A percentile compares a stretch with the other conserved stretches of the same genome.
phyloP scores from a whole-genome alignment of 23 red algal species.

The Cyanidiococcus yangmingshanensis region DNA sequence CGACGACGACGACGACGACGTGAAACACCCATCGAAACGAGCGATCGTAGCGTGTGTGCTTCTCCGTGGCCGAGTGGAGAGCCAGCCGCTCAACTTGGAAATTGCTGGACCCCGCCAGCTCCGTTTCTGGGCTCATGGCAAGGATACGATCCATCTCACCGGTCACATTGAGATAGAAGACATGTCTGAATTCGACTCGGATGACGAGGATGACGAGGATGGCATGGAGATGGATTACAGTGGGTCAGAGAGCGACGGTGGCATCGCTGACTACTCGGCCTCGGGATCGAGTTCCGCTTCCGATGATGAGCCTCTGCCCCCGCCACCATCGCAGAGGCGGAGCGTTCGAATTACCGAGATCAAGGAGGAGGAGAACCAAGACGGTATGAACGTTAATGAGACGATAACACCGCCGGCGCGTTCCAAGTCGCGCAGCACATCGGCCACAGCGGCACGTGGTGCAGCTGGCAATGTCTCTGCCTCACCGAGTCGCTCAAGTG shows the following conservation, averaged over 20 bases:
- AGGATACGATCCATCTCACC: not conserved
- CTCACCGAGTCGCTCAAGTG: too few relatives aligned
- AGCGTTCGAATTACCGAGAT: not conserved
- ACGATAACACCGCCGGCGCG: too few relatives aligned
- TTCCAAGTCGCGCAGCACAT: not conserved
- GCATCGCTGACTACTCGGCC: conserved; percentile 3
- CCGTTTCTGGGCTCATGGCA: not conserved
- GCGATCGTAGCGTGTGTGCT: not conserved
- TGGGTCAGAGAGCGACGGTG: not conserved
- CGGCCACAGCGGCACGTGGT: too few relatives aligned
- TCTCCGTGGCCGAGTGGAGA: not conserved
- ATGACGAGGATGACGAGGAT: not conserved
- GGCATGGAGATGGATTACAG: not conserved
- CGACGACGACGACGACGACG: not conserved
- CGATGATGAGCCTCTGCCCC: not conserved
- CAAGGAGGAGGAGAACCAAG: not conserved
- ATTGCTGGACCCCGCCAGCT: not conserved
- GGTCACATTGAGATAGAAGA: not conserved
- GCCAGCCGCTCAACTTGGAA: conserved; percentile 3
- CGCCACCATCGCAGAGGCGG: not conserved
- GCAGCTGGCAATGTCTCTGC: too few relatives aligned
- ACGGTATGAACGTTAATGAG: not conserved
- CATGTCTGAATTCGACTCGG: not conserved
- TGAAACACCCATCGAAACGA: not conserved
- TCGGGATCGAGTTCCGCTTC: not conserved